Evolutionary conservation across 2,329 filamentous ascomycete species (phyloP).

Genomic region (Talaromyces verruculosus): DNA sequence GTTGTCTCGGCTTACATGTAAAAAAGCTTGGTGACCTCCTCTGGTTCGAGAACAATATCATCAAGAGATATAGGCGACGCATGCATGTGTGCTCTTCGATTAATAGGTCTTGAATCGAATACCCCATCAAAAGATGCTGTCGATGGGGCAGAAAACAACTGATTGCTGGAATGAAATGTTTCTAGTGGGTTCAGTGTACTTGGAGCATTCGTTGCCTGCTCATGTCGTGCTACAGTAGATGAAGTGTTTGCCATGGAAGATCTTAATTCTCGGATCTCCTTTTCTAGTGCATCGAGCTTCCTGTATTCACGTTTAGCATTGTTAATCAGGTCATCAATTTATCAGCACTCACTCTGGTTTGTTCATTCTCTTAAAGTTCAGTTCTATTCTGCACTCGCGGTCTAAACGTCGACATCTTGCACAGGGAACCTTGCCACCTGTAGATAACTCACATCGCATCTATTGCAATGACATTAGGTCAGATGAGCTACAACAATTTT

Average conservation of each 20-base stretch:
- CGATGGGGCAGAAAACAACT: neutral
- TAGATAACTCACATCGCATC: conserved; percentile 20
- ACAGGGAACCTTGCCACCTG: conserved; percentile 12
- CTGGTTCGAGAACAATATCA: neutral
- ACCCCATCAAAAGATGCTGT: neutral
- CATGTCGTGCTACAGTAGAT: neutral
- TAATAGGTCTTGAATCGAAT: neutral
- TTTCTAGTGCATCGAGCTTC: conserved; percentile 19
- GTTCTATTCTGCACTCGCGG: conserved; percentile 17
- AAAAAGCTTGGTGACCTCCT: conserved; percentile 4
- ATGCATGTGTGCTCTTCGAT: neutral
- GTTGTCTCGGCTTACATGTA: conserved; percentile 6
- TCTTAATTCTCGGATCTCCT: conserved; percentile 12
- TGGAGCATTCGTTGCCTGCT: neutral
- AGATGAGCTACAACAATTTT: neutral
- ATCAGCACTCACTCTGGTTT: conserved; percentile 13
- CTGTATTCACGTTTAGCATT: neutral
- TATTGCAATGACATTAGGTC: neutral
- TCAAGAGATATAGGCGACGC: neutral
- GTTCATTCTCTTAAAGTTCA: conserved; percentile 18
- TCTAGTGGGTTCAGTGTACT: neutral
- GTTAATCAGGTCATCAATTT: neutral
- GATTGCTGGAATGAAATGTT: neutral
- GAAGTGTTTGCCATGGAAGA: conserved; percentile 1
- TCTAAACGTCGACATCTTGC: conserved; percentile 17